Conservation (phyloP, 1,284 basidiomycete genomes). For the Porogramme epimiltina region DNA sequence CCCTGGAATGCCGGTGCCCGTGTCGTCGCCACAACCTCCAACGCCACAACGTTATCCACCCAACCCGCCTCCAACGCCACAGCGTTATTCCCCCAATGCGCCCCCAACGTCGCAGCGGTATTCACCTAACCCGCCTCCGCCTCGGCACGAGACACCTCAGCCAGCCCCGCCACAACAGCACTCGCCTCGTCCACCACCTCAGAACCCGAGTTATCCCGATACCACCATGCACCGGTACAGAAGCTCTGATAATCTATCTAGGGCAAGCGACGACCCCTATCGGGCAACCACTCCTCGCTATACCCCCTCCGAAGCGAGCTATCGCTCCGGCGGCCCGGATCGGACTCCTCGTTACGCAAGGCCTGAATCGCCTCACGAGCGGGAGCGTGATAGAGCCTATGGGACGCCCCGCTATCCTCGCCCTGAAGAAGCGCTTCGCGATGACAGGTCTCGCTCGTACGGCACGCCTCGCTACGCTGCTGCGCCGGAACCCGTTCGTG, state of each 20-base stretch:
- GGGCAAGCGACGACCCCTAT: constrained; percentile 12
- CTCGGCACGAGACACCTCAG: background rate
- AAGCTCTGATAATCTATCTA: constrained; percentile 15
- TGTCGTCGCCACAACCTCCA: background rate
- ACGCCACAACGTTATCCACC: constrained; percentile 2
- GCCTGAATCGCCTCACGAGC: background rate
- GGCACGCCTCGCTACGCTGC: too few relatives aligned
- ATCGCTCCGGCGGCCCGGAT: constrained; percentile 3
- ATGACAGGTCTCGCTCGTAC: too few relatives aligned
- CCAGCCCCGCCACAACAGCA: background rate
- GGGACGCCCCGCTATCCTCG: too few relatives aligned
- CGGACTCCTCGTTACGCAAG: background rate
- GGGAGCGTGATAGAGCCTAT: background rate
- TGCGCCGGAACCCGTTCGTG: too few relatives aligned
- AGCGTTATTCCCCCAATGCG: background rate
- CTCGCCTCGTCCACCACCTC: constrained; percentile 5
- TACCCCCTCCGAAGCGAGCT: constrained; percentile 2
- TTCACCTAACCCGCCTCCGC: background rate
- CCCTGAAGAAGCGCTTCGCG: too few relatives aligned
- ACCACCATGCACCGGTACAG: constrained; percentile 12
- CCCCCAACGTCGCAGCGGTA: background rate
- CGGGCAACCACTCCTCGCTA: constrained; percentile 10
- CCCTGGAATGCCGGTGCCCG: constrained; percentile 14
- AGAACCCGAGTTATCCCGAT: constrained; percentile 14
- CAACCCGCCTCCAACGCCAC: background rate